phyloP scores from a whole-genome alignment of 1,139 yeast genomes.

The Scheffersomyces parashehatae region DNA sequence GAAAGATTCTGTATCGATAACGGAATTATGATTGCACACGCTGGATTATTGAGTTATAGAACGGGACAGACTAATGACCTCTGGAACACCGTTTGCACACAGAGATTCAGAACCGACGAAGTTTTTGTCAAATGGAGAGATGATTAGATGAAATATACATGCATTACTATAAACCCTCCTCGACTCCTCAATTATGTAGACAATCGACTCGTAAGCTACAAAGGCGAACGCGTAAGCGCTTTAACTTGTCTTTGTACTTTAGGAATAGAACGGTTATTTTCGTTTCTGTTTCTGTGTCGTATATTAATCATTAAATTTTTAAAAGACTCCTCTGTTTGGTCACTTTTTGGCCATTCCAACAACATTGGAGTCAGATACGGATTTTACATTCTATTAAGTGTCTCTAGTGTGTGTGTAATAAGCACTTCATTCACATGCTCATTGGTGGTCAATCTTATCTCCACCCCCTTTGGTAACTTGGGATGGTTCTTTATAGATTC shows the following conservation, averaged over 20 bases:
- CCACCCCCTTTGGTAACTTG: no score
- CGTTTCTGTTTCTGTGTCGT: slow-evolving; percentile 15
- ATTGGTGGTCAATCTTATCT: no score
- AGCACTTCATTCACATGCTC: no score
- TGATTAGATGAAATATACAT: slow-evolving; percentile 25
- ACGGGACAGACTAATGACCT: slow-evolving; percentile 70
- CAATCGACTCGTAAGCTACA: not conserved
- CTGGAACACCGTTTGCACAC: slow-evolving; percentile 82
- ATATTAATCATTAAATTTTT: slow-evolving; percentile 20
- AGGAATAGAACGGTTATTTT: not conserved
- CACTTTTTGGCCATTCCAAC: slow-evolving; percentile 2
- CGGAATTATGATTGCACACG: slow-evolving; percentile 99
- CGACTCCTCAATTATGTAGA: not conserved
- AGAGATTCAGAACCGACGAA: slow-evolving; percentile 90
- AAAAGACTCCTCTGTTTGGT: slow-evolving; percentile 17
- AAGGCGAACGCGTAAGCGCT: not conserved
- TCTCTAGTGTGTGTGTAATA: not conserved
- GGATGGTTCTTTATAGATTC: no score
- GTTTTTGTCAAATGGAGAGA: slow-evolving; percentile 90
- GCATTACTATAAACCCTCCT: not conserved
- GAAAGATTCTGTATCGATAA: slow-evolving; percentile 96
- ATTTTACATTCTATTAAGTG: slow-evolving; percentile 21
- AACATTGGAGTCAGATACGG: slow-evolving; percentile 37
- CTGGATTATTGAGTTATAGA: slow-evolving; percentile 85
- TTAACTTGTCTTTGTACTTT: not conserved